Evolutionary conservation across 768 basidiomycete genomes (phyloP), one percentile per base, ranked within the genome.

Genomic region (Tricholoma hemisulphureum): DNA sequence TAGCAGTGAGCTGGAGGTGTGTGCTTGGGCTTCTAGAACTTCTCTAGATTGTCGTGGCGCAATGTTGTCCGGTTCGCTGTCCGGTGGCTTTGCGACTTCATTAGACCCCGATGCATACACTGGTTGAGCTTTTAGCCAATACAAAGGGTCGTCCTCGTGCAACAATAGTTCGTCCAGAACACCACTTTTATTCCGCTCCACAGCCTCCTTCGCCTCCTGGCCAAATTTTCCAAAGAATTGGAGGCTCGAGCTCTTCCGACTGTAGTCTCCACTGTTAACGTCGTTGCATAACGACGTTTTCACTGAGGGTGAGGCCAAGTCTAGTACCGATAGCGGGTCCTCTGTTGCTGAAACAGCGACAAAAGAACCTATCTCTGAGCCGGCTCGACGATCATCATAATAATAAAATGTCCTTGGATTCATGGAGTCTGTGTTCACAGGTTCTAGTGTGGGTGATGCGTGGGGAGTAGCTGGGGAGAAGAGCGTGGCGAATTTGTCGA

Each of bases 141-240:
- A 87, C 62, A 89, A 67, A 1, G 88, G 88, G 67, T 91, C 88
- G 51, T 88, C 85, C 69, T 90, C 81, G 58, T 87, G 83, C 58
- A 78, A 63, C 34, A 90, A 66, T 32, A 91, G 68, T 65, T 91
- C 88, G 45, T 87, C 82, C 50, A 91, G 72, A 5, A 90, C 72
- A 21, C 71, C 76, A 55, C 77, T 77, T 58, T 81, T 75, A 51
- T 78, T 84, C 35, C 73, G 75, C 51, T 83, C 82, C 0, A 80
- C 76, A 9, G 84, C 80, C 0, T 72, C 71, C 64, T 78, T 85
- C 10, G 88, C 86, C 31, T 77, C 78, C 50, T 81, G 75, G 3
- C 80, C 79, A 56, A 90, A 87, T 46, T 75, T 73, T 56, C 83
- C 84, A 65, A 89, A 87, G 68, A 88, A 89, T 31, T 67, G 71